Conservation (phyloP, 805 yeast genomes). For the Debaryomyces castellii region DNA sequence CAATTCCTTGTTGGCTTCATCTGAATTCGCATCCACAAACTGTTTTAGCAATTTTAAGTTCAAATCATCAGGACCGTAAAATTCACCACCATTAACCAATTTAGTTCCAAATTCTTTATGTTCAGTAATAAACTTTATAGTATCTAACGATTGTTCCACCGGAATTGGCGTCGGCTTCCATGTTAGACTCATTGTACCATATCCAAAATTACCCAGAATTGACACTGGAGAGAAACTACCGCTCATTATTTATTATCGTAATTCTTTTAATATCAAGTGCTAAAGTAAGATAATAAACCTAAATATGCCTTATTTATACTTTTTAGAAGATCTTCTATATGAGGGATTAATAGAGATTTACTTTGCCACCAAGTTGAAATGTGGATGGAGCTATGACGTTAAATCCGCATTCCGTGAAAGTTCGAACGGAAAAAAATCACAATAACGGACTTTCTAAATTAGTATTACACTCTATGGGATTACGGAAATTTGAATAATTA, state of each 20-base stretch:
- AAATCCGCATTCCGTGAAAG: neutral
- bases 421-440: too few species aligned
- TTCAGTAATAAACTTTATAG: constrained; percentile 43
- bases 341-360: neutral
- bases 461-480: too few species aligned
- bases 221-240: constrained; percentile 9
- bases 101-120: constrained; percentile 50
- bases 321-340: neutral
- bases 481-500: too few species aligned
- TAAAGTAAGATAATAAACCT: too few species aligned
- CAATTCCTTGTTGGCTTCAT: constrained; percentile 53
- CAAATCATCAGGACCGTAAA: constrained; percentile 57
- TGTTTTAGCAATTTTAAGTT: constrained; percentile 58
- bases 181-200: constrained; percentile 82
- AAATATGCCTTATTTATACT: neutral
- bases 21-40: constrained; percentile 51
- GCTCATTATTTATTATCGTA: neutral
- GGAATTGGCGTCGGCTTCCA: constrained; percentile 62
- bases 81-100: constrained; percentile 74
- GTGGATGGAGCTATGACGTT: neutral
- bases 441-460: too few species aligned
- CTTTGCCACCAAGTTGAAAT: neutral
- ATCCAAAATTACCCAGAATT: constrained; percentile 47
- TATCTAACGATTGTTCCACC: constrained; percentile 50
- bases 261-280: too few species aligned